Percentiles rank a stretch among this genome's conserved stretches.
Evolutionary conservation across 1,284 basidiomycete genomes (phyloP).

Genomic region (Neonothopanus nambi): DNA sequence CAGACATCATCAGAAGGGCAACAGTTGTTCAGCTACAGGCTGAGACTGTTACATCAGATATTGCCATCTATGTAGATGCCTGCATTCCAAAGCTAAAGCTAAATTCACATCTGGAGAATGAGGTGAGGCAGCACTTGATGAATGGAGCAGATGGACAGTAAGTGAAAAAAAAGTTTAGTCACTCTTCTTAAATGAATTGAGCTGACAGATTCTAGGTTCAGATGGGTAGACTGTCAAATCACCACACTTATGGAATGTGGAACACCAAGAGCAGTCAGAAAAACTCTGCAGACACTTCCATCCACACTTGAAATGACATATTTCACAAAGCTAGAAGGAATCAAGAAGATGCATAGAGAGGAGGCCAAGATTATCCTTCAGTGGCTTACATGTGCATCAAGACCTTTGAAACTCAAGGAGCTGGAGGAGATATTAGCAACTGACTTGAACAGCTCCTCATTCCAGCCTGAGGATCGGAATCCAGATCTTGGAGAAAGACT

Average conservation of each 20-base stretch:
- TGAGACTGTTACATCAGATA: too few species aligned
- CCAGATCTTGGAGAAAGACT: background rate
- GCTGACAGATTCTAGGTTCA: background rate
- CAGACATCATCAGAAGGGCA: background rate
- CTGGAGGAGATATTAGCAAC: background rate
- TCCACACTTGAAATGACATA: conserved; percentile 7
- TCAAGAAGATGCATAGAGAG: background rate
- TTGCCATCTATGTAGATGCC: too few species aligned
- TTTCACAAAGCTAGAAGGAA: background rate
- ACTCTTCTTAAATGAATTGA: background rate
- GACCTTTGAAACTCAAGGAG: background rate
- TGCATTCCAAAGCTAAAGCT: too few species aligned
- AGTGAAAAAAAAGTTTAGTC: background rate
- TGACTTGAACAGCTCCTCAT: background rate
- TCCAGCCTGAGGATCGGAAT: background rate
- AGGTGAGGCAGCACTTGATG: background rate
- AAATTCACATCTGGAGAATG: background rate
- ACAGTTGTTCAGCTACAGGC: background rate
- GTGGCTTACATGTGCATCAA: conserved; percentile 1
- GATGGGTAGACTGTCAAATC: too few species aligned
- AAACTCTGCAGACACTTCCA: background rate
- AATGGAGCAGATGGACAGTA: background rate
- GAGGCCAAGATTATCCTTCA: background rate
- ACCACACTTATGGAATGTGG: too few species aligned
- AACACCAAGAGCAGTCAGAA: too few species aligned